Conservation (phyloP, 2,329 filamentous ascomycete species). For the Alternaria triticimaculans region DNA sequence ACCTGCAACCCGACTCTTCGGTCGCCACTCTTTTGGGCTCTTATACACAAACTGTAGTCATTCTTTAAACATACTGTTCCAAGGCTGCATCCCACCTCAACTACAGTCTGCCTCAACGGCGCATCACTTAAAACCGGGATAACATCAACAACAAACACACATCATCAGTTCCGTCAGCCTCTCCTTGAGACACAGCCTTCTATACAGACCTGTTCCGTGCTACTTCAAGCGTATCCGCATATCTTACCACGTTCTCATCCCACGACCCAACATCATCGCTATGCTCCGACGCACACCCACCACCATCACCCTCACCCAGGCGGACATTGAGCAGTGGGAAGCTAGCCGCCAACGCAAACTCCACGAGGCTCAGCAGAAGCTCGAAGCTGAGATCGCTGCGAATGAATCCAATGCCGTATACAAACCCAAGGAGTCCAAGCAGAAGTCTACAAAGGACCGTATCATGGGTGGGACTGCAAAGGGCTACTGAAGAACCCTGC, state of each 20-base stretch:
- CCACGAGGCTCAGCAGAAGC: conserved; percentile 37
- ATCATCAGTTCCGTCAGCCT: not conserved
- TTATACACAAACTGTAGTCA: not conserved
- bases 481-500: conserved; percentile 8
- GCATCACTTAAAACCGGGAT: not conserved
- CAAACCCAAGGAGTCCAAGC: conserved; percentile 20
- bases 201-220: too few species aligned
- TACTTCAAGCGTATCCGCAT: not conserved
- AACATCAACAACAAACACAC: not conserved
- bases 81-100: not conserved
- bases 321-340: conserved; percentile 75
- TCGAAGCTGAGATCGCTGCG: conserved; percentile 7
- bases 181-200: not conserved
- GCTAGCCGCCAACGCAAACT: conserved; percentile 59
- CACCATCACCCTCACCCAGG: conserved; percentile 69
- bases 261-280: conserved; percentile 8
- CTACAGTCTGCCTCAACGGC: not conserved
- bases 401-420: conserved; percentile 26
- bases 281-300: conserved; percentile 75
- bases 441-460: conserved; percentile 40
- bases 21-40: not conserved
- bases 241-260: not conserved
- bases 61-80: not conserved
- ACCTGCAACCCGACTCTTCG: not conserved
- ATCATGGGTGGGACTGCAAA: conserved; percentile 36